Conservation (phyloP, 2,329 filamentous ascomycete genomes). For the Ophiocordyceps camponoti-rufipedis region DNA sequence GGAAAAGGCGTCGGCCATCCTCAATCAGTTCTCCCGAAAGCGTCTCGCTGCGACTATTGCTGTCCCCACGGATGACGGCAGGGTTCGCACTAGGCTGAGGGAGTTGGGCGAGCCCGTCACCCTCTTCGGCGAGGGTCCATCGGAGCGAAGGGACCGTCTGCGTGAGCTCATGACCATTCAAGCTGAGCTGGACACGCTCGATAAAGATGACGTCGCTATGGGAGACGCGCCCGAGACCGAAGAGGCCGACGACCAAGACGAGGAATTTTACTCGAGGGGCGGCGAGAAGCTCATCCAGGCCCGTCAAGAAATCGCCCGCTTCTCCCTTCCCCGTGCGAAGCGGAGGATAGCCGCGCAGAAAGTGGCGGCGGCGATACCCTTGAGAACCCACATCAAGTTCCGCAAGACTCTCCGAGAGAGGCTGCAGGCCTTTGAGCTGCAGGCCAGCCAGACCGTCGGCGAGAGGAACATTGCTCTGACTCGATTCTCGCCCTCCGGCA, state of each 20-base stretch:
- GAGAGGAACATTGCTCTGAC: slow-evolving; percentile 86
- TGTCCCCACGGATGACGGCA: slow-evolving; percentile 83
- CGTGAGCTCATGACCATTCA: slow-evolving; percentile 63
- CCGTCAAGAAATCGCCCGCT: slow-evolving; percentile 61
- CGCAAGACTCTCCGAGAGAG: slow-evolving; percentile 76
- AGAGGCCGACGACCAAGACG: slow-evolving; percentile 56
- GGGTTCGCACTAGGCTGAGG: slow-evolving; percentile 63
- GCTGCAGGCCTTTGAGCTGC: slow-evolving; percentile 69
- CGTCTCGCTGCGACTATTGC: slow-evolving; percentile 73
- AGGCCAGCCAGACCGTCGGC: slow-evolving; percentile 82
- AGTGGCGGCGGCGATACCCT: slow-evolving; percentile 61
- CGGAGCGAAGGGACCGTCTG: slow-evolving; percentile 71
- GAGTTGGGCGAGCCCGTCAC: slow-evolving; percentile 88
- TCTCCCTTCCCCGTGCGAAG: slow-evolving; percentile 68
- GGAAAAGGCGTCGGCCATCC: slow-evolving; percentile 69
- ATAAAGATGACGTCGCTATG: slow-evolving; percentile 42
- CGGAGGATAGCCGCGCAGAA: slow-evolving; percentile 60
- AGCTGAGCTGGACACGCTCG: slow-evolving; percentile 39
- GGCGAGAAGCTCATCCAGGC: slow-evolving; percentile 56
- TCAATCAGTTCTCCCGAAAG: slow-evolving; percentile 82
- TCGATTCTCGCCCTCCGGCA: slow-evolving; percentile 70
- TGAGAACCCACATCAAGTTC: slow-evolving; percentile 83
- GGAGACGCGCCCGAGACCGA: slow-evolving; percentile 40
- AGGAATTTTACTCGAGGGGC: slow-evolving; percentile 91
- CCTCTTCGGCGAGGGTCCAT: slow-evolving; percentile 77